phyloP scores from a whole-genome alignment of 2,329 filamentous ascomycete species.

The Blastomyces silverae region DNA sequence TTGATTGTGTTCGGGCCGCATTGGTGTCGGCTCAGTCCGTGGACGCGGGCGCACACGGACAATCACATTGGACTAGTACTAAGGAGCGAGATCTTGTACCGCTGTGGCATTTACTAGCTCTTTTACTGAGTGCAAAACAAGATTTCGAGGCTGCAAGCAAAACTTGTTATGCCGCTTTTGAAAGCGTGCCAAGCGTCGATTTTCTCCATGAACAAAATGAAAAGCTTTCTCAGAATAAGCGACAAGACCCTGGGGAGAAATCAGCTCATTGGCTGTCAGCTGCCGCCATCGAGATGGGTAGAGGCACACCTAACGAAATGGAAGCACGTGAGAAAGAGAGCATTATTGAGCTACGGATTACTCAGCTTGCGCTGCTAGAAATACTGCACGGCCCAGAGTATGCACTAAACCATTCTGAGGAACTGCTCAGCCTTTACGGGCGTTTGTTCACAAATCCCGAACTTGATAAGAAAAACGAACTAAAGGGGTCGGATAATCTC shows the following conservation, averaged over 20 bases:
- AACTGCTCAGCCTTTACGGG: conserved; percentile 74
- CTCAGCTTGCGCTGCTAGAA: conserved; percentile 77
- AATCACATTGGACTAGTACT: conserved; percentile 27
- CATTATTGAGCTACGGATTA: conserved; percentile 93
- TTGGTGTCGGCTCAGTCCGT: conserved; percentile 46
- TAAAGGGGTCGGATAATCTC: conserved; percentile 33
- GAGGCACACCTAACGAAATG: conserved; percentile 68
- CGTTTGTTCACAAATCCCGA: conserved; percentile 66
- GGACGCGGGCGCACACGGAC: conserved; percentile 26
- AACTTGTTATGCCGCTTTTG: conserved; percentile 84
- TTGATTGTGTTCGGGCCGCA: conserved; percentile 72
- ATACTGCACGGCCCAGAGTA: conserved; percentile 73
- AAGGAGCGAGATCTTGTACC: conserved; percentile 56
- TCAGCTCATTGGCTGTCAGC: conserved; percentile 14
- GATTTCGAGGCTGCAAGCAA: conserved; percentile 73
- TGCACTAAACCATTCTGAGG: conserved; percentile 81
- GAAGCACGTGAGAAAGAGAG: conserved; percentile 75
- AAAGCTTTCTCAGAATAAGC: conserved; percentile 32
- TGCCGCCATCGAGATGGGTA: conserved; percentile 19
- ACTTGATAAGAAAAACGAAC: conserved; percentile 27
- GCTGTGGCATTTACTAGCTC: conserved; percentile 82
- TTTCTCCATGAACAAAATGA: conserved; percentile 61
- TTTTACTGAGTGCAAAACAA: conserved; percentile 78
- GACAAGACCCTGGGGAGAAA: conserved; percentile 23
- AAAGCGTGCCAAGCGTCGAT: conserved; percentile 70